A percentile compares a stretch with the other conserved stretches of the same genome.
phyloP scores from a whole-genome alignment of 208 protist genomes.

The Leishmania tarentolae region DNA sequence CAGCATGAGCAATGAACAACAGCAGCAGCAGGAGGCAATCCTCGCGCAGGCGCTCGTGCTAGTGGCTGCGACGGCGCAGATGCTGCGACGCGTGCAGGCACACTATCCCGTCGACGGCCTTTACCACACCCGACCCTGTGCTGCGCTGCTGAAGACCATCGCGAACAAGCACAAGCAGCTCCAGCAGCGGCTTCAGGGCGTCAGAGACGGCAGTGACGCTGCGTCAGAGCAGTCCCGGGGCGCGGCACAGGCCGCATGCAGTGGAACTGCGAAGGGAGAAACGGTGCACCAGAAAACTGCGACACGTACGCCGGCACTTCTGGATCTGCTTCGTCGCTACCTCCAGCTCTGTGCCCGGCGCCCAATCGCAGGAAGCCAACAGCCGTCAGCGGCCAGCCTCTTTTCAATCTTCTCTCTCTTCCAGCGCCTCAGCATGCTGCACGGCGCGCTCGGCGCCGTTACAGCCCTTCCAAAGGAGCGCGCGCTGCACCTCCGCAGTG shows the following conservation, averaged over 20 bases:
- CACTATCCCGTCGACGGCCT: constrained; percentile 22
- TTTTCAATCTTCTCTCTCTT: constrained; percentile 45
- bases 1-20: not conserved
- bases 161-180: constrained; percentile 50
- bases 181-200: constrained; percentile 1
- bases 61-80: constrained; percentile 34
- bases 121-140: constrained; percentile 48
- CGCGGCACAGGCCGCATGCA: not conserved
- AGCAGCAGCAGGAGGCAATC: constrained; percentile 20
- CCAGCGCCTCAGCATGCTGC: constrained; percentile 67
- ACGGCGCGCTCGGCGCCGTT: constrained; percentile 28
- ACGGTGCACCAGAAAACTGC: not conserved
- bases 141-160: constrained; percentile 48
- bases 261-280: not conserved
- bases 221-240: not conserved
- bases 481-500: constrained; percentile 6
- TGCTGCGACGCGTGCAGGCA: constrained; percentile 48
- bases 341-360: constrained; percentile 8
- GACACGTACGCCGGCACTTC: not conserved
- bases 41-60: constrained; percentile 42
- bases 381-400: not conserved
- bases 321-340: constrained; percentile 20
- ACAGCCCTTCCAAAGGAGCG: not conserved
- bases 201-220: not conserved
- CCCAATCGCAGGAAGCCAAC: not conserved